These are phyloP conservation scores for Paramecium tetraurelia DNA, from an alignment of 73 alveolate species.

Conservation along the genomic window DNA sequence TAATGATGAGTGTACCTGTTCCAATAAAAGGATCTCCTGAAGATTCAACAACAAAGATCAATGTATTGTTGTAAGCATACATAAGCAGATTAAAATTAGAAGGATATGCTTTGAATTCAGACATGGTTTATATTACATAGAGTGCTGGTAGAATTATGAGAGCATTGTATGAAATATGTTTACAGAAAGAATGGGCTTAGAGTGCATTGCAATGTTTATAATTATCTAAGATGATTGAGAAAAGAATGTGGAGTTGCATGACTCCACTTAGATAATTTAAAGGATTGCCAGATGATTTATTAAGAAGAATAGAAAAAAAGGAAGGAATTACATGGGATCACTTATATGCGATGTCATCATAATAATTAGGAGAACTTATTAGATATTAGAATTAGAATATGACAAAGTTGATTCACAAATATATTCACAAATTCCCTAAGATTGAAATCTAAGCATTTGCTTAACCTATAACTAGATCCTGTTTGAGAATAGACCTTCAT, in stretches of 20 bases:
- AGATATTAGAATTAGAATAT: slow-evolving; percentile 77
- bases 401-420: slow-evolving; percentile 76
- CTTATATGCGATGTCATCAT: slow-evolving; percentile 59
- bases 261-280: slow-evolving; percentile 99
- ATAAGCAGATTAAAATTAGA: slow-evolving; percentile 97
- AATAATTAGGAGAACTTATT: slow-evolving; percentile 67
- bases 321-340: slow-evolving; percentile 66
- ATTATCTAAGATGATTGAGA: slow-evolving; percentile 94
- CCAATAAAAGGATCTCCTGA: slow-evolving; percentile 99
- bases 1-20: slow-evolving; percentile 95
- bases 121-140: slow-evolving; percentile 97
- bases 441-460: slow-evolving; percentile 93
- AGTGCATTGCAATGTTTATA: slow-evolving; percentile 64
- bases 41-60: slow-evolving; percentile 96
- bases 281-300: slow-evolving; percentile 82
- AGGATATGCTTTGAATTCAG: slow-evolving; percentile 98
- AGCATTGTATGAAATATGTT: slow-evolving; percentile 97
- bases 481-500: slow-evolving; percentile 92
- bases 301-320: slow-evolving; percentile 86
- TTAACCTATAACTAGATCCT: slow-evolving; percentile 98
- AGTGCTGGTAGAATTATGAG: slow-evolving; percentile 99
- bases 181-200: slow-evolving; percentile 96
- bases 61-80: slow-evolving; percentile 93
- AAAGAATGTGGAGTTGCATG: slow-evolving; percentile 99
- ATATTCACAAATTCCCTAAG: slow-evolving; percentile 97